Conservation (phyloP, 805 yeast species). For the Starmerella stigmatis region DNA sequence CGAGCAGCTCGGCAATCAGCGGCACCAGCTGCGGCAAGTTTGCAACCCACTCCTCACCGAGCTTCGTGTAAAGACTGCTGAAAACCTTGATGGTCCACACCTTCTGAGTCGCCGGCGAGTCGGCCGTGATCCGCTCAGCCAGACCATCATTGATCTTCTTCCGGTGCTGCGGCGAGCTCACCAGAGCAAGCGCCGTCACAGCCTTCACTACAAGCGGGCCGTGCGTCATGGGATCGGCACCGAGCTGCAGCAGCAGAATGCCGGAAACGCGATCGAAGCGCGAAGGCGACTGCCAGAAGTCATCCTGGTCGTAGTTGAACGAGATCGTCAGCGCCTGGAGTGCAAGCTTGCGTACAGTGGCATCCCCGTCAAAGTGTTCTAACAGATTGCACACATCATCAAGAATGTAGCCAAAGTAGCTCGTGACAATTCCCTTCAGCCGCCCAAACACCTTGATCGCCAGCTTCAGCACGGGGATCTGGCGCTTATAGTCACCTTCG, state of each 20-base stretch:
- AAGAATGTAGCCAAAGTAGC: constrained; percentile 73
- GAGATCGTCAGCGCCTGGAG: constrained; percentile 66
- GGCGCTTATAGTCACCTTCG: constrained; percentile 43
- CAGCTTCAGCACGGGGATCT: constrained; percentile 71
- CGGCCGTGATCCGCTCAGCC: constrained; percentile 52
- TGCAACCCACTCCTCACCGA: constrained; percentile 90
- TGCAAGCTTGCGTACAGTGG: constrained; percentile 49
- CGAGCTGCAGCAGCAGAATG: constrained; percentile 56
- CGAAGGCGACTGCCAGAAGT: constrained; percentile 83
- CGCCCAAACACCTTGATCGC: constrained; percentile 75
- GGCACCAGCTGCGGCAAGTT: constrained; percentile 92
- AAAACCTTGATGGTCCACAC: constrained; percentile 72
- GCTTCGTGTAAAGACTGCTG: constrained; percentile 73
- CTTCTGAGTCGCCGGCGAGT: constrained; percentile 51
- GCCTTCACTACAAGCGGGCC: constrained; percentile 77
- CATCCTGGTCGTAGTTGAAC: constrained; percentile 82
- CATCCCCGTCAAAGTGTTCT: constrained; percentile 29
- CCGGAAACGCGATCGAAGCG: constrained; percentile 65
- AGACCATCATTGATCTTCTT: constrained; percentile 58
- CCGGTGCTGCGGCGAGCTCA: constrained; percentile 53
- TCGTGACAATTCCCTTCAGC: constrained; percentile 76
- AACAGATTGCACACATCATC: constrained; percentile 47
- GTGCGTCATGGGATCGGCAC: constrained; percentile 50
- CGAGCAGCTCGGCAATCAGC: constrained; percentile 84
- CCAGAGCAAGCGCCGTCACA: constrained; percentile 61